Base-by-base conservation (phyloP, 225 moss, liverwort and hornwort species). In the Straminergon stramineum region DNA sequence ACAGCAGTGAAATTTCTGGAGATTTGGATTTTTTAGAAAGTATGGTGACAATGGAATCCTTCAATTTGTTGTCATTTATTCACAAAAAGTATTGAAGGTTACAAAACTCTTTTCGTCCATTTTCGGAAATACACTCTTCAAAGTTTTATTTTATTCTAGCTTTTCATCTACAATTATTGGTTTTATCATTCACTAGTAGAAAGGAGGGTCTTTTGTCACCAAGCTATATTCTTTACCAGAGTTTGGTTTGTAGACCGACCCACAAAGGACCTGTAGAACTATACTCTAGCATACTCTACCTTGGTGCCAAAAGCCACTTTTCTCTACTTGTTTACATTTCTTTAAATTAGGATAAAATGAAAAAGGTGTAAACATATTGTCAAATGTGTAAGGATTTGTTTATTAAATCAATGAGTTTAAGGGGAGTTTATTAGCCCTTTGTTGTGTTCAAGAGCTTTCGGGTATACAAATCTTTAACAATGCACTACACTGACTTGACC, bases 241-340 rank as follows among this genome's bases (percentile, higher is more conserved):
- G 6, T 56, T 24, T 79, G 5, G 37, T 56, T 56, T 37, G 24
- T 4, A 37, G 2, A 22, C 9, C 1, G 1, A 23, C 9, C 31
- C 0, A 51, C 2, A 19, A 56, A 55, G 2, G 16, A 1, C 5
- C 0, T 35, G 5, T 77, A 55, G 55, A 55, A 34, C 2, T 51
- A 75, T 0, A 3, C 17, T 65, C 17, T 8, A 30, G 8, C 2
- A 0, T 35, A 34, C 1, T 53, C 3, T 14, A 22, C 8, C 3
- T 53, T 55, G 15, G 3, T 53, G 3, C 0, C 6, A 0, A 55
- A 55, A 55, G 15, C 0, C 7, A 5, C 1, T 34, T 14, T 53
- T 35, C 13, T 78, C 23, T 35, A 35, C 4, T 55, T 35, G 9
- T 55, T 55, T 78, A 37, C 2, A 15, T 37, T 24, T 55, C 14